Percentiles rank a stretch among this genome's conserved stretches.
These are phyloP conservation scores for Jamesozyma gamospora DNA, from an alignment of 805 yeast species.

Conservation along the genomic window DNA sequence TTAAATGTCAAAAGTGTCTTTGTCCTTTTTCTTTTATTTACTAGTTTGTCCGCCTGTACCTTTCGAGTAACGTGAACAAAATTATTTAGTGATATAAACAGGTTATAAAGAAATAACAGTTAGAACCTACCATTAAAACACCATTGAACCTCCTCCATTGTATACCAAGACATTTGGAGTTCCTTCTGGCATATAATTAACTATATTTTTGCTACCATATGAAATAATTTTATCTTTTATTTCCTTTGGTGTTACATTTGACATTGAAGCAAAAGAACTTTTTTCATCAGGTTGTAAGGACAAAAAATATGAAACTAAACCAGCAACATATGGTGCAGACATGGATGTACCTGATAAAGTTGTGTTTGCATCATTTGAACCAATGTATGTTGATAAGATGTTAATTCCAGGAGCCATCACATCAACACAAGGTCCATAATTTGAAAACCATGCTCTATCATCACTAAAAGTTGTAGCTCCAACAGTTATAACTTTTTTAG, in stretches of 20 bases:
- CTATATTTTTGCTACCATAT: slow-evolving; percentile 50
- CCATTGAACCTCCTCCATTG: no score
- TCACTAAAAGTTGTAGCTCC: slow-evolving; percentile 91
- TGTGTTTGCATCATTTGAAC: slow-evolving; percentile 62
- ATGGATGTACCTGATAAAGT: slow-evolving; percentile 91
- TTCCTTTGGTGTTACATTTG: slow-evolving; percentile 54
- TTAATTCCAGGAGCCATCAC: slow-evolving; percentile 94
- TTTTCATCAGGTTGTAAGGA: slow-evolving; percentile 79
- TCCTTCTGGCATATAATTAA: slow-evolving; percentile 55
- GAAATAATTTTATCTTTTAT: slow-evolving; percentile 66
- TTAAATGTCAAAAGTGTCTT: no score
- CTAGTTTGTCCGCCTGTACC: no score
- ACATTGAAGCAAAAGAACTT: no score
- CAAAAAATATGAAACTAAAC: slow-evolving; percentile 80
- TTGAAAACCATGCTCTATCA: slow-evolving; percentile 88
- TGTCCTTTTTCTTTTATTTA: no score
- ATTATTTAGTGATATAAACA: no score
- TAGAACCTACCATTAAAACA: no score
- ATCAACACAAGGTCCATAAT: slow-evolving; percentile 92
- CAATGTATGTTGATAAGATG: slow-evolving; percentile 74
- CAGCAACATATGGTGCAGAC: slow-evolving; percentile 97
- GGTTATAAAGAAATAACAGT: no score
- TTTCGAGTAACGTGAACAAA: no score
- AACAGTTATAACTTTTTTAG: slow-evolving; percentile 76
- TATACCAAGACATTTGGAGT: slow-evolving; percentile 70